Evolutionary conservation across 2,329 filamentous ascomycete genomes (phyloP), one percentile per base, ranked within the genome.

Genomic region (Emergomyces africanus): DNA sequence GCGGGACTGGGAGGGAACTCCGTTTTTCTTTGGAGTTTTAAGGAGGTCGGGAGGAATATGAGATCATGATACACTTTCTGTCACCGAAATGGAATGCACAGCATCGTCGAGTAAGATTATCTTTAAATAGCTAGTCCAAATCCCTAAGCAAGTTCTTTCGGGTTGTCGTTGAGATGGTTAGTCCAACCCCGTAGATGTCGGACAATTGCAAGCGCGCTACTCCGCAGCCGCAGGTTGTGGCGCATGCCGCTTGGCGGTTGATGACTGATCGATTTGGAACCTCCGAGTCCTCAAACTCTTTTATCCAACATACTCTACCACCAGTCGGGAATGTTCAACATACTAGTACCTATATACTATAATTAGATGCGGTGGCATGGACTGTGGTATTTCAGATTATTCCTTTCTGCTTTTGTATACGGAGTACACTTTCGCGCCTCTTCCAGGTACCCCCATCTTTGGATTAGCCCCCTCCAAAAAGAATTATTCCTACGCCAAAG

Each of bases 11-110:
- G 30, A 3, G 42, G 30, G 46, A 49, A 28, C 44, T 33, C 35
- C 5, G 20, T 9, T 25, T 54, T 37, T n/a, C 23, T 35, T 25
- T 10, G 42, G 33, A 23, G 33, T 18, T 9, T 66, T 63, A 65
- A 64, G 65, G 65, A 65, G 64, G 64, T 60, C 60, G 64, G 60
- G 64, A 65, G 65, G 37, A 20, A 67, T 65, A 66, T 66, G 66
- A 65, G 66, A 69, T 74, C 72, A 75, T 58, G 46, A 25, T 51
- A 53, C 20, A 10, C n/a, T 51, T 41, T 18, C 37, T 42, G 37
- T 55, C 33, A 42, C 20, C 18, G 53, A 41, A 28, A 42, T 5
- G 30, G 23, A 37, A 42, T n/a, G 37, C 15, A 28, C 35, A 14
- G 51, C 51, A 55, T 55, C 37, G 20, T 42, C 30, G 53, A n/a